Evolutionary conservation across 352 stramenopile species (phyloP).

Genomic region (Pythium sp.): DNA sequence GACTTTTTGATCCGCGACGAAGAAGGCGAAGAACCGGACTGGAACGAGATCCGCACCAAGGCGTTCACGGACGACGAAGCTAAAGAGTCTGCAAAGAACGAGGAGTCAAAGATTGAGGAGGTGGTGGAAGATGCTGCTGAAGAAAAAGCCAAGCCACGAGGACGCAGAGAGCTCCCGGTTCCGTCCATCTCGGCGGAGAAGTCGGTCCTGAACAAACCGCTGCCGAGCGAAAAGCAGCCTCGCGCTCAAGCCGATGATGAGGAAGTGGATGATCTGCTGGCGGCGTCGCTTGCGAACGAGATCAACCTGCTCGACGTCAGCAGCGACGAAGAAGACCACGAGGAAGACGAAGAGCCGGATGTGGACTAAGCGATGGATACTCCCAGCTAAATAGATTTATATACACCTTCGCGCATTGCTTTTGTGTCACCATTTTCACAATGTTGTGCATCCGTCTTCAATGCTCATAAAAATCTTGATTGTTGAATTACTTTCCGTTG

Average conservation of each 20-base stretch:
- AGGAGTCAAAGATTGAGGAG: neutral
- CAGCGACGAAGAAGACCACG: constrained; percentile 78
- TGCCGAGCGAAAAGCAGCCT: constrained; percentile 28
- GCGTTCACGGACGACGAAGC: constrained; percentile 50
- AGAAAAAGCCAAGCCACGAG: constrained; percentile 1
- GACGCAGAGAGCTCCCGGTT: constrained; percentile 16
- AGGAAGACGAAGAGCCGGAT: constrained; percentile 37
- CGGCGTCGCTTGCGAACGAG: constrained; percentile 60
- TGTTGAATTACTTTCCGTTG: constrained; percentile 4
- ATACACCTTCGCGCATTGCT: constrained; percentile 1
- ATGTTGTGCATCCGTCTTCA: neutral
- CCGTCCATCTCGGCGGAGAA: constrained; percentile 13
- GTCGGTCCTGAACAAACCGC: constrained; percentile 33
- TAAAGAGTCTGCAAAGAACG: constrained; percentile 8
- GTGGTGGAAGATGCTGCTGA: neutral
- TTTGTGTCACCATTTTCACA: constrained; percentile 6
- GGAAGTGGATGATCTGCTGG: constrained; percentile 64
- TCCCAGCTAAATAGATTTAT: constrained; percentile 12
- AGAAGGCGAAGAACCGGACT: constrained; percentile 83
- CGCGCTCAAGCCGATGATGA: constrained; percentile 38
- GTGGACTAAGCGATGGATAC: constrained; percentile 37
- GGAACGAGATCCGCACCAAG: constrained; percentile 69
- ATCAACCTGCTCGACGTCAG: constrained; percentile 79
- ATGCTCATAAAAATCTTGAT: constrained; percentile 9
- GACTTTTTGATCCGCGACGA: constrained; percentile 87